Percentiles rank a stretch among this genome's conserved stretches.
Evolutionary conservation across 2,329 filamentous ascomycete species (phyloP).

Genomic region (Elsinoe australis): DNA sequence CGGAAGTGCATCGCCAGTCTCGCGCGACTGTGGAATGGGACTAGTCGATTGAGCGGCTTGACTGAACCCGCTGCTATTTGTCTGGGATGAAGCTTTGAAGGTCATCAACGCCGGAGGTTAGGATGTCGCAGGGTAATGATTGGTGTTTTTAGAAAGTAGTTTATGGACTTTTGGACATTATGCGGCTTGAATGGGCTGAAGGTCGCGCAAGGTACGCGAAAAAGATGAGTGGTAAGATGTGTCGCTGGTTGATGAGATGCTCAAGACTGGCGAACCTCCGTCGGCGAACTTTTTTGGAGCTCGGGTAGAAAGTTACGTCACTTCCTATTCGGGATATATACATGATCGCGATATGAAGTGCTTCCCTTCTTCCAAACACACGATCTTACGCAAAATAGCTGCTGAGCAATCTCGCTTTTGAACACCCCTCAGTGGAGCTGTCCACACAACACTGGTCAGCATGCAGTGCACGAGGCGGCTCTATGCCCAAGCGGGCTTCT

Average conservation of each 20-base stretch:
- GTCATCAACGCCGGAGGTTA: constrained; percentile 18
- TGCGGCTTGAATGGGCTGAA: neutral
- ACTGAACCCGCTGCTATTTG: constrained; percentile 10
- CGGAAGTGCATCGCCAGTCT: constrained; percentile 51
- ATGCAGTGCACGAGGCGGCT: constrained; percentile 34
- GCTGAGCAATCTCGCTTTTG: too few species aligned
- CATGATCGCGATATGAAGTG: too few species aligned
- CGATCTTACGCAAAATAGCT: too few species aligned
- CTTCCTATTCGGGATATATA: too few species aligned
- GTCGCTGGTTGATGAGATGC: too few species aligned
- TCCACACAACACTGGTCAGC: neutral
- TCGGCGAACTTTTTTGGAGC: constrained; percentile 13
- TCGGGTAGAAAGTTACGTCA: constrained; percentile 10
- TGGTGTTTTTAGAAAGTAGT: neutral
- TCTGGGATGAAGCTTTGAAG: constrained; percentile 11
- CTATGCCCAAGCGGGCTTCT: constrained; percentile 42
- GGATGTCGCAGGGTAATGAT: neutral
- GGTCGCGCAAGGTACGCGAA: too few species aligned
- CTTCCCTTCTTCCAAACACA: too few species aligned
- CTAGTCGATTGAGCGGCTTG: constrained; percentile 14
- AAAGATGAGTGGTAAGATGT: too few species aligned
- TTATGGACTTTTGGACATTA: neutral
- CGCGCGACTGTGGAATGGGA: constrained; percentile 46
- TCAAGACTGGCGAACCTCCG: too few species aligned
- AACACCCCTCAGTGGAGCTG: too few species aligned